These are phyloP conservation scores for Parascedosporium putredinis DNA, from an alignment of 2,329 filamentous ascomycete species.

Conservation along the genomic window DNA sequence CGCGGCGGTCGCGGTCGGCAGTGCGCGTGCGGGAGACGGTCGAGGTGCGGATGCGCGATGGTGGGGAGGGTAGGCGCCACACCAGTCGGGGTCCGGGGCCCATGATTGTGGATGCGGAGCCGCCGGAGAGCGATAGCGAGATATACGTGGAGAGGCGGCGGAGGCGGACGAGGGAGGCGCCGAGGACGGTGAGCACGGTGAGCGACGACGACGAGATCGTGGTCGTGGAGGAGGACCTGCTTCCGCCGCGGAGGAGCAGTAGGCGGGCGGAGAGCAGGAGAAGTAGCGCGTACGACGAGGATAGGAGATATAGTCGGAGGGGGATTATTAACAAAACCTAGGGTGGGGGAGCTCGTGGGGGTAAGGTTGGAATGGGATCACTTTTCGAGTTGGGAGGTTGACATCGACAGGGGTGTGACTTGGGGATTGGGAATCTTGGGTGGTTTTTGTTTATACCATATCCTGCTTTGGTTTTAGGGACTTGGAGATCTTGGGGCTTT, in stretches of 20 bases:
- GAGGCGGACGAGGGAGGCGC: neutral
- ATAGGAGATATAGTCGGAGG: neutral
- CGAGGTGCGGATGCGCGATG: slow-evolving; percentile 17
- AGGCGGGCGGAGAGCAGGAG: slow-evolving; percentile 18
- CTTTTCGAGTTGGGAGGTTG: neutral
- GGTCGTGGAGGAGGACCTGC: slow-evolving; percentile 24
- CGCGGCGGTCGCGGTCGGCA: slow-evolving; percentile 7
- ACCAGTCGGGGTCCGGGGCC: slow-evolving; percentile 8
- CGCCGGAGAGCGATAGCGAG: slow-evolving; percentile 11
- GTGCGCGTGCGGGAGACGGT: slow-evolving; percentile 17
- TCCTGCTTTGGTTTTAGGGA: too few relatives aligned
- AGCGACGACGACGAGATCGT: slow-evolving; percentile 28
- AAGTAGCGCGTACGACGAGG: slow-evolving; percentile 1
- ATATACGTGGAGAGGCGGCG: slow-evolving; percentile 12
- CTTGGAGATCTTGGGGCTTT: neutral
- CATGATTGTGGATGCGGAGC: slow-evolving; percentile 19
- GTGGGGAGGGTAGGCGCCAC: slow-evolving; percentile 9
- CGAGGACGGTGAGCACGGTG: slow-evolving; percentile 13
- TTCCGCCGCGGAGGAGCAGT: slow-evolving; percentile 18
- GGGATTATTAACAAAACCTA: slow-evolving; percentile 1
- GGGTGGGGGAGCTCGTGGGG: neutral
- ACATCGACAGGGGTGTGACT: too few relatives aligned
- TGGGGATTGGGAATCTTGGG: too few relatives aligned
- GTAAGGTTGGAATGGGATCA: neutral
- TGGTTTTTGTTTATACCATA: too few relatives aligned